Conservation (phyloP, 257 asterid species). For the Scutellaria galericulata region DNA sequence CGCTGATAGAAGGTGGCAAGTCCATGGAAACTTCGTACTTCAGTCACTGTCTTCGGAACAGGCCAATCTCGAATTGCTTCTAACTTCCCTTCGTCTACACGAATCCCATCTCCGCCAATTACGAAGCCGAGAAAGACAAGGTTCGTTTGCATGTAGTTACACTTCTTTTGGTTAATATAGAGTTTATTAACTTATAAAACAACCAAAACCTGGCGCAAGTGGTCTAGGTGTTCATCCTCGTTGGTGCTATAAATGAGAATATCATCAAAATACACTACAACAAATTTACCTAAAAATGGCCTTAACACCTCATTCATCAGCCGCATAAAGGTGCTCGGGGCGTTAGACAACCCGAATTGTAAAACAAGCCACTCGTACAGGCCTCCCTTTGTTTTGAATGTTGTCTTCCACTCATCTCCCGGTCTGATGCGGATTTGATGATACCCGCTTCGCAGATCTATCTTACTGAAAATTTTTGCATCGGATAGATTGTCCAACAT, state of each 20-base stretch:
- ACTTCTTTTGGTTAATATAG: neutral
- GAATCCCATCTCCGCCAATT: neutral
- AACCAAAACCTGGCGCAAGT: neutral
- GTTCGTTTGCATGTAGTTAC: neutral
- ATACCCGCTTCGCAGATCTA: neutral
- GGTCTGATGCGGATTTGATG: neutral
- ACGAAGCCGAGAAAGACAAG: neutral
- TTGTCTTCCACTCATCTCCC: neutral
- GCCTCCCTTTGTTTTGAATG: neutral
- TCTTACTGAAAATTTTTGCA: neutral
- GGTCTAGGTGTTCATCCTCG: neutral
- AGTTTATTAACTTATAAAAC: neutral
- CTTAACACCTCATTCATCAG: conserved; percentile 9
- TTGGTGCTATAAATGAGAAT: neutral
- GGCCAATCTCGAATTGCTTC: neutral
- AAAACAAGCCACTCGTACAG: neutral
- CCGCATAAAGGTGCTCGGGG: neutral
- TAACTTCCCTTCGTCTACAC: neutral
- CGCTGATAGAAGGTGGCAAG: neutral
- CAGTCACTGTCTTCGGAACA: neutral
- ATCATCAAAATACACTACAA: conserved; percentile 11
- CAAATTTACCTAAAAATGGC: neutral
- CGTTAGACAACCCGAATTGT: neutral
- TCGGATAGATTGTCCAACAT: neutral
- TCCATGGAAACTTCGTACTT: neutral